phyloP scores from a whole-genome alignment of 1,284 basidiomycete genomes.

The Austroboletus novae-zelandiae region DNA sequence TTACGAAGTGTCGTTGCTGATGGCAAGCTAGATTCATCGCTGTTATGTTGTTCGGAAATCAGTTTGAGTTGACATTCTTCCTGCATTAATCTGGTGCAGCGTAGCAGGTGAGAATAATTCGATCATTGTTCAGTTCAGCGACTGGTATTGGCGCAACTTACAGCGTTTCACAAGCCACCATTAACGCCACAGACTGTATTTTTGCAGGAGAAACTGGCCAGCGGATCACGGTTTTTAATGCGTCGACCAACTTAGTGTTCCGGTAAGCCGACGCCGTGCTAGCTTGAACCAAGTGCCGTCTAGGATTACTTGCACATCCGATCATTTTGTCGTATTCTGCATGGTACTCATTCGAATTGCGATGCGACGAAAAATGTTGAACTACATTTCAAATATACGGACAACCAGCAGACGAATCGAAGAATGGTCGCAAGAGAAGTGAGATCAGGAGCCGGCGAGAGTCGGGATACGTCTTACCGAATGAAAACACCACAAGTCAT shows the following conservation, averaged over 20 bases:
- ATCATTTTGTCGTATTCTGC: not conserved
- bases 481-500: not conserved
- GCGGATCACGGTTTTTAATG: constrained; percentile 35
- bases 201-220: constrained; percentile 24
- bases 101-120: constrained; percentile 2
- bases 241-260: constrained; percentile 32
- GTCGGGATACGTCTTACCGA: not conserved
- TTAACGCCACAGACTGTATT: constrained; percentile 20
- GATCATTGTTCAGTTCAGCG: constrained; percentile 2
- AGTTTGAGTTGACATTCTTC: constrained; percentile 20
- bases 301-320: not conserved
- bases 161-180: constrained; percentile 12
- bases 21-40: constrained; percentile 26
- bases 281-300: no score
- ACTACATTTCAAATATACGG: not conserved
- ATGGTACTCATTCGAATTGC: not conserved
- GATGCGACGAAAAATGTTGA: not conserved
- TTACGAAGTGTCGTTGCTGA: not conserved
- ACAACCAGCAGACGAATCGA: no score
- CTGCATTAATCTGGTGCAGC: constrained; percentile 23
- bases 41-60: constrained; percentile 30
- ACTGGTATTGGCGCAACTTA: constrained; percentile 8
- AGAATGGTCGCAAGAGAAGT: no score
- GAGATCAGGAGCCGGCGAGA: not conserved
- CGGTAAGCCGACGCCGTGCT: constrained; percentile 19